Evolutionary conservation across 345 rosid species (phyloP).

Genomic region (Toxicodendron radicans): DNA sequence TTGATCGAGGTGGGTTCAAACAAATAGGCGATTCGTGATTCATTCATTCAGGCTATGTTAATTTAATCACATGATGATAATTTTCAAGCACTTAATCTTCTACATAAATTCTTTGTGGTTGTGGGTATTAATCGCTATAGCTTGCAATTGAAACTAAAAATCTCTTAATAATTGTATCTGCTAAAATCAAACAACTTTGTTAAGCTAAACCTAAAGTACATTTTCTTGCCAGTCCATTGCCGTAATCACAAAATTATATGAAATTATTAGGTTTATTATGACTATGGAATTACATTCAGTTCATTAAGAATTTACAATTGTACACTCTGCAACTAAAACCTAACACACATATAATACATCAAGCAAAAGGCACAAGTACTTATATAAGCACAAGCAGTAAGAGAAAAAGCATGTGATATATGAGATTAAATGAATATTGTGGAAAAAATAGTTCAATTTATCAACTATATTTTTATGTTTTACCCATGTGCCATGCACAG

Average conservation of each 20-base stretch:
- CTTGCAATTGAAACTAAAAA: background rate
- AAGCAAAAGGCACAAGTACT: background rate
- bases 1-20: too few species aligned
- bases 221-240: background rate
- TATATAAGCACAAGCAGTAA: background rate
- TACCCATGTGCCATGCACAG: too few species aligned
- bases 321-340: background rate
- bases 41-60: too few species aligned
- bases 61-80: too few species aligned
- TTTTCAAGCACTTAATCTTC: too few species aligned
- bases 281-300: background rate
- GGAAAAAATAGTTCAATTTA: background rate
- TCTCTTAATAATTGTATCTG: background rate
- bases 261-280: background rate
- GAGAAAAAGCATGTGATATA: background rate
- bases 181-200: slow-evolving; percentile 5
- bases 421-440: background rate
- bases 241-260: background rate
- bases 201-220: background rate
- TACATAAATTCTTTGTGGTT: too few species aligned
- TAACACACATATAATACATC: background rate
- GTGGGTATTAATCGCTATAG: too few species aligned
- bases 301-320: background rate
- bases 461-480: background rate
- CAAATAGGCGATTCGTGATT: too few species aligned